Conservation (phyloP, 108 stramenopile species). For the Pelagomonas calceolata region DNA sequence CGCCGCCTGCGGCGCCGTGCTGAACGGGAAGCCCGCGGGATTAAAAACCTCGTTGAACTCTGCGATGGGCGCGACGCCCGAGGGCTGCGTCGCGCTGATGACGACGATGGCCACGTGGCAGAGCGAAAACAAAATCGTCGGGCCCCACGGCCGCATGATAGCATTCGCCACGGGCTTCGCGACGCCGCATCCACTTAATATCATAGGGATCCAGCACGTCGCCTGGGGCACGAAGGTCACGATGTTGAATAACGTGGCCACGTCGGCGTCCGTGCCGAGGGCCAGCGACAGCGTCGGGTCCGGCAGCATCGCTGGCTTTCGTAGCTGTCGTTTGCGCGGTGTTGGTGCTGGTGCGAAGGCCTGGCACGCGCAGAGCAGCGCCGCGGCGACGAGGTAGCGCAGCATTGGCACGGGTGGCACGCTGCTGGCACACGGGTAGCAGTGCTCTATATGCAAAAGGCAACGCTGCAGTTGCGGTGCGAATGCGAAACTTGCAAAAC, state of each 20-base stretch:
- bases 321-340: no score
- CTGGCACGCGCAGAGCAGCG: no score
- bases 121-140: constrained; percentile 16
- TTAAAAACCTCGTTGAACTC: constrained; percentile 77
- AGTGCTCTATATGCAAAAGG: no score
- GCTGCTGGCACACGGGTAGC: no score
- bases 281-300: no score
- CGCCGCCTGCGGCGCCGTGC: constrained; percentile 50
- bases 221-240: constrained; percentile 70
- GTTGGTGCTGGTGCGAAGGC: no score
- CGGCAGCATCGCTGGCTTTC: no score
- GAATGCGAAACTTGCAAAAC: no score
- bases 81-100: constrained; percentile 47
- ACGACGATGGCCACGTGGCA: constrained; percentile 67
- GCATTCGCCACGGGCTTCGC: background rate
- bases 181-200: constrained; percentile 21
- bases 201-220: constrained; percentile 65
- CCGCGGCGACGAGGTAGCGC: no score
- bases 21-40: constrained; percentile 34
- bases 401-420: no score
- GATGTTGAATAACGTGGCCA: constrained; percentile 39
- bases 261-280: background rate
- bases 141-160: background rate
- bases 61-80: constrained; percentile 59
- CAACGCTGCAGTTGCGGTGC: no score